Base-by-base conservation (phyloP, 2,329 filamentous ascomycete species). In the Zalaria obscura region DNA sequence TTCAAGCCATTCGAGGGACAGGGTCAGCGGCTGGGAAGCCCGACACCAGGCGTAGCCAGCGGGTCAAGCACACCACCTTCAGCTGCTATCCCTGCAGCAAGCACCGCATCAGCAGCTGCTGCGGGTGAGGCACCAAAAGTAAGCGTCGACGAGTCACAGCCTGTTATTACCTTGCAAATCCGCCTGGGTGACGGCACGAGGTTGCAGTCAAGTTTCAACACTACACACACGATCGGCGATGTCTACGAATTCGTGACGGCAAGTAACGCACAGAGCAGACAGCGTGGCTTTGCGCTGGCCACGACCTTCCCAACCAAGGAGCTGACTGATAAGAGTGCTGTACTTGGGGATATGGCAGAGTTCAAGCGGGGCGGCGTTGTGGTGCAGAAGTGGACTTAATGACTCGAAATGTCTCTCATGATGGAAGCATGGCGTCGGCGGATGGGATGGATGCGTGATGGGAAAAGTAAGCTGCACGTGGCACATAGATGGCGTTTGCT, bases 301-400 rank as follows among this genome's bases (percentile, higher is more conserved):
- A 91, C 84, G 0, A 89, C 83, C 0, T 91, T 91, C 60, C 84
- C 84, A 4, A 85, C 76, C 54, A 87, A 85, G 63, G 81, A 89
- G 41, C 73, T 89, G 48, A 78, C 71, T 2, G 82, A 91, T 53
- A 79, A 78, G 59, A 52, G 56, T 37, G 59, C 56, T 48, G 63
- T 55, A 42, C 52, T 67, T 46, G 68, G 63, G 35, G 69, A 70
- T 40, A 59, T 70, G 55, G 46, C 56, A 3, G 67, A 69, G 45
- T 67, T 70, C 52, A 68, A 69, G 61, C 59, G 69, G 9, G 70
- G 70, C 25, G 69, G 69, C 1, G 67, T 69, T n/a, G 65, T 73
- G 29, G 69, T 73, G 44, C 70, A 73, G 54, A 73, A 72, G 55
- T 73, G 70, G 70, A 66, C 52, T 41, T 65, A 49, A 18, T 18